Evolutionary conservation across 768 basidiomycete genomes (phyloP).

Genomic region (Pleurotus eryngii): DNA sequence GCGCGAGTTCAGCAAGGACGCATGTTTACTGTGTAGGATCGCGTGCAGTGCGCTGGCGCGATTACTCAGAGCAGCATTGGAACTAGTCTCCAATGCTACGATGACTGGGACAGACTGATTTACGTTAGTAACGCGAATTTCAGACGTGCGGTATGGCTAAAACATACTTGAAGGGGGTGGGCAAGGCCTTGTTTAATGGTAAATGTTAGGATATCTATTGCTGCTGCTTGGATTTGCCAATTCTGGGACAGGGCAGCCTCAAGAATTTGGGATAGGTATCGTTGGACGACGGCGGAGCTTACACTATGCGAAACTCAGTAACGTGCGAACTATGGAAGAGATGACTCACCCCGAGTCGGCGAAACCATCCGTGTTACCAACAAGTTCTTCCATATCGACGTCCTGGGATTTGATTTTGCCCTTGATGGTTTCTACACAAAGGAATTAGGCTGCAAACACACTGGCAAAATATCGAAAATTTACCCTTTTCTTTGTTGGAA

Average conservation of each 20-base stretch:
- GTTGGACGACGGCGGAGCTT: slow-evolving; percentile 91
- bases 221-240: slow-evolving; percentile 69
- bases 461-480: background rate
- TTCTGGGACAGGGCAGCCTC: slow-evolving; percentile 75
- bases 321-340: background rate
- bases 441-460: background rate
- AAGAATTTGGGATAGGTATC: slow-evolving; percentile 81
- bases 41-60: slow-evolving; percentile 81
- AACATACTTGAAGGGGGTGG: slow-evolving; percentile 81
- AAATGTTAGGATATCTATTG: slow-evolving; percentile 88
- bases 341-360: slow-evolving; percentile 90
- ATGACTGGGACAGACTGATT: slow-evolving; percentile 85
- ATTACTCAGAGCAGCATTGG: slow-evolving; percentile 52
- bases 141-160: background rate
- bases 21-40: slow-evolving; percentile 83
- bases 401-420: slow-evolving; percentile 40
- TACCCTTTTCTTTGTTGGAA: slow-evolving; percentile 67
- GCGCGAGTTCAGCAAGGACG: slow-evolving; percentile 83
- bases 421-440: slow-evolving; percentile 35
- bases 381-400: slow-evolving; percentile 89
- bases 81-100: slow-evolving; percentile 89
- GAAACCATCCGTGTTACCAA: slow-evolving; percentile 93
- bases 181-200: slow-evolving; percentile 94
- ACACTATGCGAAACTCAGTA: slow-evolving; percentile 50
- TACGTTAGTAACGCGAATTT: background rate